These are phyloP conservation scores for Artemisia annua DNA, from an alignment of 129 eudicot species.

Conservation along the genomic window DNA sequence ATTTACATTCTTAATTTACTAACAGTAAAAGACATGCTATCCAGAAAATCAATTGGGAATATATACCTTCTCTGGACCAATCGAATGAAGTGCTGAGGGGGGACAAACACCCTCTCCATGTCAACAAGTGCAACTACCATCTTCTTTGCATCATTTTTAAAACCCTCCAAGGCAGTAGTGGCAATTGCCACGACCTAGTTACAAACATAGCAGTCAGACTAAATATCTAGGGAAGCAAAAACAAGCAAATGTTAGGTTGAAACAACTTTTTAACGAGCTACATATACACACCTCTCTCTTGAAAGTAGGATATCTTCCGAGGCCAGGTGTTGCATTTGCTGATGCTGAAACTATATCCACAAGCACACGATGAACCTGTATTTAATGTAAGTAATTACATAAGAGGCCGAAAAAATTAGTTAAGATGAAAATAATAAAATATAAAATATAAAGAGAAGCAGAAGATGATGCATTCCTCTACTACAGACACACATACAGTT, in stretches of 20 bases:
- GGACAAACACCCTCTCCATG: slow-evolving; percentile 99
- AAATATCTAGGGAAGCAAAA: slow-evolving; percentile 14
- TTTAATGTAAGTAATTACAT: neutral
- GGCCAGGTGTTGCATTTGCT: slow-evolving; percentile 98
- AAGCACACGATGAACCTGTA: slow-evolving; percentile 95
- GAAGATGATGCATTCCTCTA: neutral
- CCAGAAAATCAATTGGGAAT: slow-evolving; percentile 2
- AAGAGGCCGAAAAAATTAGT: neutral
- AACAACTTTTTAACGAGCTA: slow-evolving; percentile 10
- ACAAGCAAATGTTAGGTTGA: slow-evolving; percentile 8
- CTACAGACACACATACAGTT: neutral
- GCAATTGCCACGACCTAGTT: slow-evolving; percentile 84
- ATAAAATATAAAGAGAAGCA: neutral
- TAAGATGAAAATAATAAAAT: neutral
- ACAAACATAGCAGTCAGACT: slow-evolving; percentile 6
- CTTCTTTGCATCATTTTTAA: slow-evolving; percentile 84
- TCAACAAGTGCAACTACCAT: slow-evolving; percentile 99
- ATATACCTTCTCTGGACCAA: slow-evolving; percentile 92
- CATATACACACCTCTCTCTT: slow-evolving; percentile 70
- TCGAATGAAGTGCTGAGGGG: slow-evolving; percentile 98
- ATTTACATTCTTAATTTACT: neutral
- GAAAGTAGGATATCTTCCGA: slow-evolving; percentile 97
- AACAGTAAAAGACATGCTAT: neutral
- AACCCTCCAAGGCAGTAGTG: slow-evolving; percentile 83
- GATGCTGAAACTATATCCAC: slow-evolving; percentile 91